These are phyloP conservation scores for Psilocybe cubensis DNA, from an alignment of 768 basidiomycete species.

Conservation along the genomic window DNA sequence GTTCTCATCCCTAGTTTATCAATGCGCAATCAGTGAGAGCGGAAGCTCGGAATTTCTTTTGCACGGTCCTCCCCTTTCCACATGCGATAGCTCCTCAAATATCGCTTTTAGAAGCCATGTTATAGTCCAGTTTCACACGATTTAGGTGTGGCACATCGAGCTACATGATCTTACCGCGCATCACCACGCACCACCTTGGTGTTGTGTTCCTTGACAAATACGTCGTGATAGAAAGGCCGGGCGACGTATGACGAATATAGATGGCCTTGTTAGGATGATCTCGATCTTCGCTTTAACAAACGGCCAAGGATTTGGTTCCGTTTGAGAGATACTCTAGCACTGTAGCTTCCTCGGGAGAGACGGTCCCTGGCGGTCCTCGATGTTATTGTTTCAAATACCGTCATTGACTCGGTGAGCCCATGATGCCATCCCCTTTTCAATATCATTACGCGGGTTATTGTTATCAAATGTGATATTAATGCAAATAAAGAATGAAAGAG, in stretches of 20 bases:
- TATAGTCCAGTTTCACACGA: slow-evolving; percentile 4
- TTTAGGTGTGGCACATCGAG: neutral
- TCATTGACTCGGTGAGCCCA: neutral
- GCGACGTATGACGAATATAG: slow-evolving; percentile 13
- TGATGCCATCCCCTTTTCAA: neutral
- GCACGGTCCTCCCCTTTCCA: slow-evolving; percentile 1
- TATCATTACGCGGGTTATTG: neutral
- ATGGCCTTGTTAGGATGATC: slow-evolving; percentile 14
- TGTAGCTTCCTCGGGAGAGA: slow-evolving; percentile 14
- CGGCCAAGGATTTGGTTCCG: slow-evolving; percentile 20
- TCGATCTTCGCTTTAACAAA: slow-evolving; percentile 8
- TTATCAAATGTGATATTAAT: neutral
- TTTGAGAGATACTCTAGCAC: neutral
- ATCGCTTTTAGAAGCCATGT: slow-evolving; percentile 2
- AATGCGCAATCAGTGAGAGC: slow-evolving; percentile 4
- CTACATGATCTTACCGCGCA: neutral
- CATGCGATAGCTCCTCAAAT: slow-evolving; percentile 6
- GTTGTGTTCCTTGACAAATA: slow-evolving; percentile 5
- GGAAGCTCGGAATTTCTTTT: slow-evolving; percentile 10
- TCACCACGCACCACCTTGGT: neutral
- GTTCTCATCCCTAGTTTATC: slow-evolving; percentile 6
- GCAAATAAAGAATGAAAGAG: neutral
- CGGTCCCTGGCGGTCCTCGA: slow-evolving; percentile 10
- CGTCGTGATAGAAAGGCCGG: slow-evolving; percentile 1
- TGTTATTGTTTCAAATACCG: slow-evolving; percentile 3